Conservation (phyloP, 768 basidiomycete species). For the Naganishia vishniacii region DNA sequence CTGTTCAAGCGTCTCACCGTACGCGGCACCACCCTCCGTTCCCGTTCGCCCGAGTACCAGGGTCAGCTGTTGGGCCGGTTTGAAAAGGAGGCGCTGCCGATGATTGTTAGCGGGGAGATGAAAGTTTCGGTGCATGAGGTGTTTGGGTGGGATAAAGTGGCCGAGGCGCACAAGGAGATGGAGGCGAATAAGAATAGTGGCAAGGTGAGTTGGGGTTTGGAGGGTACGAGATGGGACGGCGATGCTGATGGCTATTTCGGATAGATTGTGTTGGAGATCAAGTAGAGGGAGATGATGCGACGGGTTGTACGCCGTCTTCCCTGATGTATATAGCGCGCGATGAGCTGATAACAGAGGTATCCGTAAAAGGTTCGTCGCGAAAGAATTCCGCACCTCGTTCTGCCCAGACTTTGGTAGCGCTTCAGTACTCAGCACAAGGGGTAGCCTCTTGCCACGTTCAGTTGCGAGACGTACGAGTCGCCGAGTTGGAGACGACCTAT, state of each 20-base stretch:
- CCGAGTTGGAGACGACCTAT: no score
- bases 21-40: constrained; percentile 79
- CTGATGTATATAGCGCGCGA: no score
- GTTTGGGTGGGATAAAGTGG: constrained; percentile 72
- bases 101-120: constrained; percentile 52
- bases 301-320: no score
- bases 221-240: background rate
- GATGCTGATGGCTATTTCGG: background rate
- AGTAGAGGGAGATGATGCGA: constrained; percentile 14
- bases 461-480: no score
- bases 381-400: no score
- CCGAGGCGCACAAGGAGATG: constrained; percentile 77
- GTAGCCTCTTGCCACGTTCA: no score
- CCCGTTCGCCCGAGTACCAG: constrained; percentile 70
- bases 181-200: constrained; percentile 63
- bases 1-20: constrained; percentile 79
- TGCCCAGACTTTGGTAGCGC: no score
- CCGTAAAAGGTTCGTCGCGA: no score
- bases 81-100: constrained; percentile 54
- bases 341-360: no score
- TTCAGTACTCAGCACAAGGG: no score
- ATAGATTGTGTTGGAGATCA: constrained; percentile 48
- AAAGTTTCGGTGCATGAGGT: constrained; percentile 73
- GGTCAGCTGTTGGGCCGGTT: constrained; percentile 62
- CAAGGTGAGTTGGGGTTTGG: constrained; percentile 41